These are phyloP conservation scores for Dothideomycetidae sp. DNA, from an alignment of 2,329 filamentous ascomycete genomes.

Conservation along the genomic window DNA sequence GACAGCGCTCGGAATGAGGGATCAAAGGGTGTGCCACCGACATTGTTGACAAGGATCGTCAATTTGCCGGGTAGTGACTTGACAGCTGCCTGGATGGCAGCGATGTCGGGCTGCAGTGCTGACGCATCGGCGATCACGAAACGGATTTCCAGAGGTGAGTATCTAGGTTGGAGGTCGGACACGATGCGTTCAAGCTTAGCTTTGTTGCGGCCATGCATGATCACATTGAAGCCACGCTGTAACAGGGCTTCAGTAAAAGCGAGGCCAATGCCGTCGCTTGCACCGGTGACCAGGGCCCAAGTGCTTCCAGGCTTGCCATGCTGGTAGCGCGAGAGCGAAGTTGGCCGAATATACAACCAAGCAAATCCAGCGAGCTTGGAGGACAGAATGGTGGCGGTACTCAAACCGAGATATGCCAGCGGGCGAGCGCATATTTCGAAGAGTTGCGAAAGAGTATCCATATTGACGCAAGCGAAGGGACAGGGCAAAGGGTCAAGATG, in stretches of 20 bases:
- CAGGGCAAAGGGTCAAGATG: too few relatives aligned
- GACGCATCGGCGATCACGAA: slow-evolving; percentile 34
- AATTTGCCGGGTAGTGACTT: slow-evolving; percentile 26
- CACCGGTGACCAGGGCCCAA: slow-evolving; percentile 40
- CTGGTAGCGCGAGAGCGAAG: slow-evolving; percentile 16
- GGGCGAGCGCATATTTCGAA: too few relatives aligned
- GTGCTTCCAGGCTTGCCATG: slow-evolving; percentile 13
- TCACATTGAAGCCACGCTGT: slow-evolving; percentile 38
- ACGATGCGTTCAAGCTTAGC: slow-evolving; percentile 33
- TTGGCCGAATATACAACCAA: slow-evolving; percentile 16
- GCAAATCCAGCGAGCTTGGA: slow-evolving; percentile 15
- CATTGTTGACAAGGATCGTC: slow-evolving; percentile 44
- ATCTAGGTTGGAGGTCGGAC: slow-evolving; percentile 26
- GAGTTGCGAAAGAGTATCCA: too few relatives aligned
- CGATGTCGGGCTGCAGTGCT: slow-evolving; percentile 18
- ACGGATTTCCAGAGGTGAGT: slow-evolving; percentile 28
- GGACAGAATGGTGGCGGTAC: slow-evolving; percentile 3
- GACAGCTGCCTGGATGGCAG: slow-evolving; percentile 16
- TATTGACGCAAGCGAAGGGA: too few relatives aligned
- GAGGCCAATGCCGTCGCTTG: slow-evolving; percentile 41
- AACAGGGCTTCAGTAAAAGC: slow-evolving; percentile 40
- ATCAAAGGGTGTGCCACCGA: slow-evolving; percentile 29
- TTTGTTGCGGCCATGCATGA: slow-evolving; percentile 42
- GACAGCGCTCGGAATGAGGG: slow-evolving; percentile 26
- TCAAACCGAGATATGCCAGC: slow-evolving; percentile 4